These are phyloP conservation scores for Phaeosphaeriaceae sp. DNA, from an alignment of 2,329 filamentous ascomycete species.

Conservation along the genomic window DNA sequence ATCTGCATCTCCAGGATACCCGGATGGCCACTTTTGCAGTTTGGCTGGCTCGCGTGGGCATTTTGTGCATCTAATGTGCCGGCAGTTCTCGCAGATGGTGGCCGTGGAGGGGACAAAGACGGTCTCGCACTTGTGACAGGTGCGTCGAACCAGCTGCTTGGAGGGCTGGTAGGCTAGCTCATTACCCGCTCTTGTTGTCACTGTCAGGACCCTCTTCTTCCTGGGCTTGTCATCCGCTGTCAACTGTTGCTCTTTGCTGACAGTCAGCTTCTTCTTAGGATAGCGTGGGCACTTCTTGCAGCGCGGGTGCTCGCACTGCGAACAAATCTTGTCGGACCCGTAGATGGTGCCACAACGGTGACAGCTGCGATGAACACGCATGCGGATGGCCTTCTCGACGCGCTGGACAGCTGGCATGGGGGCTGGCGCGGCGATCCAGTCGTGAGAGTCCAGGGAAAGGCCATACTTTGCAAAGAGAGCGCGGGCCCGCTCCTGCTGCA, in stretches of 20 bases:
- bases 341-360: constrained; percentile 81
- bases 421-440: constrained; percentile 39
- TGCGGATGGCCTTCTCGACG: constrained; percentile 77
- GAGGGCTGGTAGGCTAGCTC: constrained; percentile 76
- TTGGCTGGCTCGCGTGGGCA: constrained; percentile 81
- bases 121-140: constrained; percentile 75
- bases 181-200: constrained; percentile 70
- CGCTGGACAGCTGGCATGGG: constrained; percentile 53
- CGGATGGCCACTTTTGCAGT: constrained; percentile 72
- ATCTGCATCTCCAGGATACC: constrained; percentile 70
- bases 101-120: constrained; percentile 60
- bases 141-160: constrained; percentile 75
- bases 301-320: constrained; percentile 77
- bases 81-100: constrained; percentile 72
- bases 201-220: constrained; percentile 62
- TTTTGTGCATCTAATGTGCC: constrained; percentile 77
- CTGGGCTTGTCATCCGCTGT: constrained; percentile 55
- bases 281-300: constrained; percentile 82
- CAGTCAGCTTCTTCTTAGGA: constrained; percentile 67
- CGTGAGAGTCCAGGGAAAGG: constrained; percentile 49
- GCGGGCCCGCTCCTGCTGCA: constrained; percentile 49
- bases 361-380: constrained; percentile 80
- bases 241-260: constrained; percentile 41
- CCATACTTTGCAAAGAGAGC: constrained; percentile 54
- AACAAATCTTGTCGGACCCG: constrained; percentile 74